Conservation (phyloP, 1,284 basidiomycete species). For the Moesziomyces antarcticus region DNA sequence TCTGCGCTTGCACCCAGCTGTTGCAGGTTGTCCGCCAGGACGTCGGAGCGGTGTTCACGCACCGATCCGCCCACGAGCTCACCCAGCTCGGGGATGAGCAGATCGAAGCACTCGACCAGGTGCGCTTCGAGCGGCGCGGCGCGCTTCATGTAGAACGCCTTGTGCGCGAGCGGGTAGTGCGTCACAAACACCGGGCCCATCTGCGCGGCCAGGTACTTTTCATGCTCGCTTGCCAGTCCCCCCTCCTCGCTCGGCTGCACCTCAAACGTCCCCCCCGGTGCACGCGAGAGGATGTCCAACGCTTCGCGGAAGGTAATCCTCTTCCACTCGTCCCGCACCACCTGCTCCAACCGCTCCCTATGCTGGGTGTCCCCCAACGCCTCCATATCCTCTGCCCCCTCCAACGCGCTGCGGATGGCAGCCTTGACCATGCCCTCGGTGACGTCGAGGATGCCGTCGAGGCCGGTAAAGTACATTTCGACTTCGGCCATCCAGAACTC, state of each 20-base stretch:
- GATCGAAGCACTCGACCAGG: slow-evolving; percentile 89
- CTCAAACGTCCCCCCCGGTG: slow-evolving; percentile 14
- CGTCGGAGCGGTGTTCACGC: slow-evolving; percentile 81
- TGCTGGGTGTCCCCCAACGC: slow-evolving; percentile 12
- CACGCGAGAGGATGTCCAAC: slow-evolving; percentile 72
- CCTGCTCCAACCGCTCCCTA: neutral
- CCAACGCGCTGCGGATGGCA: slow-evolving; percentile 24
- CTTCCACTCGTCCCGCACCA: slow-evolving; percentile 71
- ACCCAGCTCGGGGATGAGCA: slow-evolving; percentile 86
- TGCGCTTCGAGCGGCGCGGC: slow-evolving; percentile 59
- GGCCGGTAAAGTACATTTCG: slow-evolving; percentile 68
- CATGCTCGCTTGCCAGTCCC: slow-evolving; percentile 86
- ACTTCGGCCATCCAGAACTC: slow-evolving; percentile 99
- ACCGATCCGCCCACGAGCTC: slow-evolving; percentile 93
- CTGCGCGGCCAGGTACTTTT: slow-evolving; percentile 84
- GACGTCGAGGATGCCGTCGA: slow-evolving; percentile 41
- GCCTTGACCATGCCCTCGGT: slow-evolving; percentile 48
- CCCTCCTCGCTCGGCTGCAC: slow-evolving; percentile 76
- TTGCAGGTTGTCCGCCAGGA: slow-evolving; percentile 28
- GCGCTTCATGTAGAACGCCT: slow-evolving; percentile 95
- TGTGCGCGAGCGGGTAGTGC: slow-evolving; percentile 82
- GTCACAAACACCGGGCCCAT: slow-evolving; percentile 87
- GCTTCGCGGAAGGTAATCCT: slow-evolving; percentile 85
- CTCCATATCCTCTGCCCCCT: slow-evolving; percentile 40
- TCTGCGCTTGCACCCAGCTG: slow-evolving; percentile 9